Base-by-base conservation (phyloP, 228 moss, liverwort and hornwort genomes). In the Sphagnum fallax region DNA sequence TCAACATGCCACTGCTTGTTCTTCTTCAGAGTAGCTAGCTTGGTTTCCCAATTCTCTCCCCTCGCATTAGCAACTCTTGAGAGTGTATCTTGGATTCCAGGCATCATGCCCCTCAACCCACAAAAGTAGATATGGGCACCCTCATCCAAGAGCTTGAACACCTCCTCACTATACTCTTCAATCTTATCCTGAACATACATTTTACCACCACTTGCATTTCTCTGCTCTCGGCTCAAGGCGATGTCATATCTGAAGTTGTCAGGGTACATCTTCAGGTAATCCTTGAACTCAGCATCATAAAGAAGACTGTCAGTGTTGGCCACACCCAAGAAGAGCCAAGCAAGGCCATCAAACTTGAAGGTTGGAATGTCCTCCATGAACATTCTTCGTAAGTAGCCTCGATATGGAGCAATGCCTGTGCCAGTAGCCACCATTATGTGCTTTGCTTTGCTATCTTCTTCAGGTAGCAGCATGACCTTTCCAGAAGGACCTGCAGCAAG, bases 1-100 rank as follows among this genome's bases (percentile, higher is more conserved):
- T 98, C 98, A 62, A 98, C 98, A 67, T 98, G 98, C 98, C 98
- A 98, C 92, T 98, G 98, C 87, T 98, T 98, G 51, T 90, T 94
- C 84, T 92, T 90, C 89, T 98, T 98, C 71, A 98, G 77, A 52
- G 63, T 51, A 5, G 82, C 52, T 3, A 98, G 79, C 72, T 83
- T 98, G 0, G 88, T 89, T 47, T 92, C 94, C 98, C 98, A 98
- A 12, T 16, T 80, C 53, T 89, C 69, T 5, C 98, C 98, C 59
- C 90, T 87, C 11, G 73, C 16, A 51, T 94, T 90, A 0, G 98
- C 92, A 51, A 98, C 94, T 73, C 87, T 89, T 78, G 89, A 85
- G 51, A 98, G 70, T 4, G 98, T 98, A 7, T 82, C 92, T 77
- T 93, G 93, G 16, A 98, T 98, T 5, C 98, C 98, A 53, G 98